phyloP scores from a whole-genome alignment of 805 yeast species.

The Yarrowia phangngaensis region DNA sequence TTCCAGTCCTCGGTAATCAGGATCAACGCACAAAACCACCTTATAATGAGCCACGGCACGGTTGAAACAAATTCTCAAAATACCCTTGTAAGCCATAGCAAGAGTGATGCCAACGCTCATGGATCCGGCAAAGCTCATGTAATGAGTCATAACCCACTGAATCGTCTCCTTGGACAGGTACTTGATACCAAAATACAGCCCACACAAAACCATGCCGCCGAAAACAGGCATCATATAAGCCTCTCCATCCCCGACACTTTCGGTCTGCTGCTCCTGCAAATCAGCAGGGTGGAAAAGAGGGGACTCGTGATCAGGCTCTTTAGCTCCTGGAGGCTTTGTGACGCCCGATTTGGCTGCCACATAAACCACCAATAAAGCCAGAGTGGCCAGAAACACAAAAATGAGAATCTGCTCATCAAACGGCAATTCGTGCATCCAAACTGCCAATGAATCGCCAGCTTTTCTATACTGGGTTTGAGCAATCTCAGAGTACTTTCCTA shows the following conservation, averaged over 20 bases:
- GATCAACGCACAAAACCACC: conserved; percentile 24
- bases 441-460: neutral
- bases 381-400: neutral
- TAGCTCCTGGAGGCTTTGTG: conserved; percentile 32
- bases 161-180: conserved; percentile 39
- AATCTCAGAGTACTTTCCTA: too few relatives aligned
- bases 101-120: conserved; percentile 39
- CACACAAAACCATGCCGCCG: conserved; percentile 43
- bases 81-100: conserved; percentile 27
- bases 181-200: conserved; percentile 42
- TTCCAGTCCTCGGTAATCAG: conserved; percentile 1
- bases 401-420: conserved; percentile 20
- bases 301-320: conserved; percentile 32
- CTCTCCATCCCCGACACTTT: conserved; percentile 34
- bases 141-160: conserved; percentile 39
- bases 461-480: neutral
- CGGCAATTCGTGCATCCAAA: conserved; percentile 16
- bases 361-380: conserved; percentile 1
- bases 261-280: conserved; percentile 26
- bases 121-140: conserved; percentile 41
- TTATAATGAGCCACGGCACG: conserved; percentile 25
- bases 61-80: conserved; percentile 25
- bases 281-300: conserved; percentile 34
- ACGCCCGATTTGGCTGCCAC: conserved; percentile 5
- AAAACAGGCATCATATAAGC: conserved; percentile 47